These are phyloP conservation scores for Corrigiola litoralis DNA, from an alignment of 179 eudicot genomes.

Conservation along the genomic window DNA sequence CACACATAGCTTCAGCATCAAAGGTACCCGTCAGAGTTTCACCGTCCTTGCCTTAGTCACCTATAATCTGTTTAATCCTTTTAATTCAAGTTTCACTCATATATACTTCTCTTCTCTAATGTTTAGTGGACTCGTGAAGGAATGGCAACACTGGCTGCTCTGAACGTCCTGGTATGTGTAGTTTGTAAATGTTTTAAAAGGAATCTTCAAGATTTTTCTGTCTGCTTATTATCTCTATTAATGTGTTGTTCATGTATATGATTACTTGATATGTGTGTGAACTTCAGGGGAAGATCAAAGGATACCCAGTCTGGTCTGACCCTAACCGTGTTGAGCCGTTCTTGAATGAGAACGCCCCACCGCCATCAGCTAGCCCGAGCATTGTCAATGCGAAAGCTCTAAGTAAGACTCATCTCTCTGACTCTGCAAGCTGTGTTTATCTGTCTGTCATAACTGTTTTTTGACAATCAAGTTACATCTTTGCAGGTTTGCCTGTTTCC, in stretches of 20 bases:
- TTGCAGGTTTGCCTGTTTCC: conserved; percentile 54
- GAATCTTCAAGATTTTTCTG: background rate
- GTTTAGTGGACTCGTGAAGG: conserved; percentile 99
- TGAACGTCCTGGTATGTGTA: conserved; percentile 74
- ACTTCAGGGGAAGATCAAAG: conserved; percentile 77
- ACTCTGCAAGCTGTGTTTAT: background rate
- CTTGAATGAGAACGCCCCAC: conserved; percentile 65
- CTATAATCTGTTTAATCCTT: background rate
- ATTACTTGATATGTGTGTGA: background rate
- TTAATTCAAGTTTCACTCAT: background rate
- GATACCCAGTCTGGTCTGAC: conserved; percentile 80
- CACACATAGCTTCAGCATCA: conserved; percentile 97
- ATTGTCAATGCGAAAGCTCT: conserved; percentile 82
- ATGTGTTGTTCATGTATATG: background rate
- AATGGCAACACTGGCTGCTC: conserved; percentile 95
- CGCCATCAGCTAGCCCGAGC: conserved; percentile 94
- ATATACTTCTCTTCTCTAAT: background rate
- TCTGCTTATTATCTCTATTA: background rate
- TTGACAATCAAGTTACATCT: background rate
- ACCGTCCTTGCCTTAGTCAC: background rate
- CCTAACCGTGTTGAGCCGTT: conserved; percentile 70
- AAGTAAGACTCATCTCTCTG: conserved; percentile 29
- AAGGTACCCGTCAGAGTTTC: conserved; percentile 44
- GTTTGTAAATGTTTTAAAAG: background rate
- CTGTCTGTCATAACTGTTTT: background rate